A percentile compares a stretch with the other conserved stretches of the same genome.
Evolutionary conservation across 495 filamentous ascomycete genomes (phyloP).

Genomic region (Penicillium arizonense): DNA sequence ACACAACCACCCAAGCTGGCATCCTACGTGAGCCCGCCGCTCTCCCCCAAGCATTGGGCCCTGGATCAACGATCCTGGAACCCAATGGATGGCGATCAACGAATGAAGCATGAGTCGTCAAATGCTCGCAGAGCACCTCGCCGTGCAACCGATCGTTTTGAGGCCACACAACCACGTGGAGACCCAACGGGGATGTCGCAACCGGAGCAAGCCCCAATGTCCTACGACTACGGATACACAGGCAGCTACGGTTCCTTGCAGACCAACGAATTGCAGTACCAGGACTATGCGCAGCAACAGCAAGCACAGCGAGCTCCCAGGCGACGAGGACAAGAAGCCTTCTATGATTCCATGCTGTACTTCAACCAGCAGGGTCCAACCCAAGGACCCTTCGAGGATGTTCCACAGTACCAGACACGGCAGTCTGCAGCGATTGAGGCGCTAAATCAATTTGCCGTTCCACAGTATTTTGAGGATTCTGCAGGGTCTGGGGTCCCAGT

Average conservation of each 20-base stretch:
- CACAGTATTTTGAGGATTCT: conserved; percentile 81
- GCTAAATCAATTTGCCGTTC: conserved; percentile 65
- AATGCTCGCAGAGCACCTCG: conserved; percentile 17
- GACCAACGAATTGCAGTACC: conserved; percentile 35
- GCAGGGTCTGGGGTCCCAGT: conserved; percentile 58
- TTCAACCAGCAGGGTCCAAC: conserved; percentile 66
- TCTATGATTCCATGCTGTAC: conserved; percentile 75
- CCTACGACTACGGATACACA: conserved; percentile 48
- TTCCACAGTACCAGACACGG: conserved; percentile 74
- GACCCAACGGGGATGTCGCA: conserved; percentile 34
- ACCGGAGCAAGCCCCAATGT: conserved; percentile 31
- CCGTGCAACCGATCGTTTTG: conserved; percentile 34
- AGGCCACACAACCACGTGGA: conserved; percentile 38
- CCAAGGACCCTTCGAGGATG: conserved; percentile 71
- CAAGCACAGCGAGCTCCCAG: conserved; percentile 27
- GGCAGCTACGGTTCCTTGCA: conserved; percentile 38
- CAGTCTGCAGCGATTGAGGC: conserved; percentile 80
- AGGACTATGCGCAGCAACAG: conserved; percentile 31
- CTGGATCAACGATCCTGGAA: conserved; percentile 45
- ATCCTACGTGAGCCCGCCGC: conserved; percentile 55
- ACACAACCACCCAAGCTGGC: conserved; percentile 51
- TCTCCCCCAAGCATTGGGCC: conserved; percentile 58
- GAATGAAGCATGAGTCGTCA: conserved; percentile 60
- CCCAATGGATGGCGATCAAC: conserved; percentile 70
- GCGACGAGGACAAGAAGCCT: conserved; percentile 17